phyloP scores from a whole-genome alignment of 176 grass and related monocot species.

The Avena atlantica region DNA sequence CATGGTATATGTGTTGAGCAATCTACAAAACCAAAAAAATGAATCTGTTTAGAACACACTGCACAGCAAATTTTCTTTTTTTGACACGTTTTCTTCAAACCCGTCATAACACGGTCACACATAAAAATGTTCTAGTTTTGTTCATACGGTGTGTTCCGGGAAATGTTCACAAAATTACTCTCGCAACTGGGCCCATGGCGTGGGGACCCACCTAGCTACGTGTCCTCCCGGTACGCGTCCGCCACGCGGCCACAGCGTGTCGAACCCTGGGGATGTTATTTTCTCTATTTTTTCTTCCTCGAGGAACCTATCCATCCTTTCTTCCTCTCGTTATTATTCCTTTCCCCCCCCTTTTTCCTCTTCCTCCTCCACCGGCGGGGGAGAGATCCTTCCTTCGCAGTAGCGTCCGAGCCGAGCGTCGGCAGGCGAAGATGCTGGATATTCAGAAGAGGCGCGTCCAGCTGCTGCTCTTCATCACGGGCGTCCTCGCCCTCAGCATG shows the following conservation, averaged over 20 bases:
- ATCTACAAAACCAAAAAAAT: too few species aligned
- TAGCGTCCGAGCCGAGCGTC: slow-evolving; percentile 7
- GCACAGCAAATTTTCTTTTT: too few species aligned
- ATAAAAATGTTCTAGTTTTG: too few species aligned
- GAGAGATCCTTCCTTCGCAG: slow-evolving; percentile 17
- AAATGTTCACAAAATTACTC: too few species aligned
- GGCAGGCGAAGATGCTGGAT: slow-evolving; percentile 66
- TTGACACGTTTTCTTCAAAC: too few species aligned
- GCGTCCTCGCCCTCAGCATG: slow-evolving; percentile 88
- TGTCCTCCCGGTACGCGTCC: slow-evolving; percentile 13
- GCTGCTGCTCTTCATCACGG: slow-evolving; percentile 65
- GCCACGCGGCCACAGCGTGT: slow-evolving; percentile 40
- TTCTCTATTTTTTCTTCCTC: too few species aligned
- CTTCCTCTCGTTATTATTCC: background rate
- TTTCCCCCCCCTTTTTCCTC: background rate
- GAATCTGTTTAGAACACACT: too few species aligned
- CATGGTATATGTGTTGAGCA: too few species aligned
- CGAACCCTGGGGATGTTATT: background rate
- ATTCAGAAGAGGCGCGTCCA: slow-evolving; percentile 79
- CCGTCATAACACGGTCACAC: too few species aligned
- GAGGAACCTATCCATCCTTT: too few species aligned
- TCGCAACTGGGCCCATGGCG: too few species aligned
- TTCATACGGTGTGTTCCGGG: too few species aligned
- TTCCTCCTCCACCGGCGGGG: background rate
- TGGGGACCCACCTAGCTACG: background rate